Evolutionary conservation across 352 stramenopile species (phyloP).

Genomic region (Globisporangium nodosum): DNA sequence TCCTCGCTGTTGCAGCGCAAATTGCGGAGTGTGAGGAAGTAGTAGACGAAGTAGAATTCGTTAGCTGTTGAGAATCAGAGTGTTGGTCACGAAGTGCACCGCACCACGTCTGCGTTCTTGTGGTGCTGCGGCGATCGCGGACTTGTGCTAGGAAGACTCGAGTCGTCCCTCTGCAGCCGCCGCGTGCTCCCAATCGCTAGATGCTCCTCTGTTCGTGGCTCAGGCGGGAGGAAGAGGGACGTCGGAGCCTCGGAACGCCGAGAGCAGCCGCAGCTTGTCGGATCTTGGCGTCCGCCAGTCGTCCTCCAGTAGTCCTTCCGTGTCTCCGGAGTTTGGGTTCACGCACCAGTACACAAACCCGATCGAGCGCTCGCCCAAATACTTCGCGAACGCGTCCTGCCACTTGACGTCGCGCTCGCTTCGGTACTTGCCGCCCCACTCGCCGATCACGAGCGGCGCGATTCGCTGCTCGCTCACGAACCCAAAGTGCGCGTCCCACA

Average conservation of each 20-base stretch:
- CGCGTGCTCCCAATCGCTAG: too few species aligned
- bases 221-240: slow-evolving; percentile 11
- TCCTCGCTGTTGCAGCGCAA: too few species aligned
- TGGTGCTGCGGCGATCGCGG: too few species aligned
- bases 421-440: slow-evolving; percentile 50
- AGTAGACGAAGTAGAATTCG: too few species aligned
- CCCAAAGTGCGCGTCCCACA: slow-evolving; percentile 62
- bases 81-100: too few species aligned
- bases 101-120: too few species aligned
- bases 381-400: slow-evolving; percentile 44
- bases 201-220: background rate
- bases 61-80: too few species aligned
- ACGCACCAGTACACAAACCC: slow-evolving; percentile 59
- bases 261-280: slow-evolving; percentile 42
- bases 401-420: slow-evolving; percentile 31
- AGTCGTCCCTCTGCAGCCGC: too few species aligned
- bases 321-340: slow-evolving; percentile 60
- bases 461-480: slow-evolving; percentile 23
- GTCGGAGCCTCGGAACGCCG: slow-evolving; percentile 28
- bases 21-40: too few species aligned
- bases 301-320: slow-evolving; percentile 41
- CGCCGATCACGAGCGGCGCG: slow-evolving; percentile 44
- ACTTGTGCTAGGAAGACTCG: too few species aligned
- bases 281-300: slow-evolving; percentile 50
- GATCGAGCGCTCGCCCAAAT: slow-evolving; percentile 22